Percentiles rank a stretch among this genome's conserved stretches.
Evolutionary conservation across 768 basidiomycete genomes (phyloP).

Genomic region (Russula compacta): DNA sequence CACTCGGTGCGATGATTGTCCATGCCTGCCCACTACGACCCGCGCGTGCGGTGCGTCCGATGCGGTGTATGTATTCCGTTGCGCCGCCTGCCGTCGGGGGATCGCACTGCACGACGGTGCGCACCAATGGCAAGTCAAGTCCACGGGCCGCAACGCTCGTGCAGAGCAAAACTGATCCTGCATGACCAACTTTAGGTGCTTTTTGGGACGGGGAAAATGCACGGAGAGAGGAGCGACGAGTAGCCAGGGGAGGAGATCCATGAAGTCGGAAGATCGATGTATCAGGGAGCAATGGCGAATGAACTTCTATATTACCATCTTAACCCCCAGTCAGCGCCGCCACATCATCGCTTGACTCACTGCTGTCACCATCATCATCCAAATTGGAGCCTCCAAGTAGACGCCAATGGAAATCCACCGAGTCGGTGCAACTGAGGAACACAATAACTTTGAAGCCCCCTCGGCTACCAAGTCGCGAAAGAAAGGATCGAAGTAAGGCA

Average conservation of each 20-base stretch:
- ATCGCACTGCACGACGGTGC: conserved; percentile 93
- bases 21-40: conserved; percentile 95
- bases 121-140: conserved; percentile 88
- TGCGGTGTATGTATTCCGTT: conserved; percentile 94
- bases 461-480: conserved; percentile 47
- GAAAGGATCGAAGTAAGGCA: conserved; percentile 73
- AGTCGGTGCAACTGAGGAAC: conserved; percentile 94
- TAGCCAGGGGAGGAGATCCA: too few species aligned
- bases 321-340: too few species aligned
- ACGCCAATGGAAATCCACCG: conserved; percentile 95
- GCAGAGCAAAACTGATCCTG: conserved; percentile 75
- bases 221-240: conserved; percentile 71
- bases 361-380: conserved; percentile 6
- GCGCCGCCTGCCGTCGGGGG: conserved; percentile 95
- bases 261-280: too few species aligned
- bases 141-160: conserved; percentile 97
- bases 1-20: conserved; percentile 83
- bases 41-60: conserved; percentile 93
- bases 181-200: conserved; percentile 24
- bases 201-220: conserved; percentile 52
- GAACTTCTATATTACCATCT: too few species aligned
- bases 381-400: conserved; percentile 42
- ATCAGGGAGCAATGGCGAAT: too few species aligned
- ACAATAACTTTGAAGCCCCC: conserved; percentile 76
- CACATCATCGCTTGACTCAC: too few species aligned